These are phyloP conservation scores for Scalesia atractyloides DNA, from an alignment of 129 eudicot species.

Conservation along the genomic window DNA sequence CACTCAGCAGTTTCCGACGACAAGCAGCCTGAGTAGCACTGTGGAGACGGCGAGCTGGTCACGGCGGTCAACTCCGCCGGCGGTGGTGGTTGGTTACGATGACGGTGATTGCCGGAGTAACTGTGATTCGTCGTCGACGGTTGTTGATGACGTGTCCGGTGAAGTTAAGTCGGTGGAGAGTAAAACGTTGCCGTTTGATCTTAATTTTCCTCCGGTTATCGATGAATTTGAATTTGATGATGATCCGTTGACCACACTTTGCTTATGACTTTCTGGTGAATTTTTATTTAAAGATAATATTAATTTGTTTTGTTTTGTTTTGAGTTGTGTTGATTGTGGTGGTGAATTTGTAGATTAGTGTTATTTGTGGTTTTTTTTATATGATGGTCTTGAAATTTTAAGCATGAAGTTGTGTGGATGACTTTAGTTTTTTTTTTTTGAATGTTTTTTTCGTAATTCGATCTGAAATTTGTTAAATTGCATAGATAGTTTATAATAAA, in stretches of 20 bases:
- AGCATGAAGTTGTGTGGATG: neutral
- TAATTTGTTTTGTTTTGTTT: neutral
- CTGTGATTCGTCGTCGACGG: constrained; percentile 29
- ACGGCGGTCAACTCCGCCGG: neutral
- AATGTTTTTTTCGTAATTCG: neutral
- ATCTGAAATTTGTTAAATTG: neutral
- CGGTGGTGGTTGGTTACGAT: neutral
- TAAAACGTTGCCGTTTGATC: constrained; percentile 15
- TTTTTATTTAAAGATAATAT: neutral
- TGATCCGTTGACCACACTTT: constrained; percentile 21
- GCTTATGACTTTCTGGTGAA: constrained; percentile 24
- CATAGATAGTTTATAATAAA: too few relatives aligned
- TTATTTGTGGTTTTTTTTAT: neutral
- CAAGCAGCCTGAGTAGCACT: constrained; percentile 30
- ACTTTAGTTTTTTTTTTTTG: neutral
- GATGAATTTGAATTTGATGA: constrained; percentile 3
- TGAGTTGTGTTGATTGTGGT: neutral
- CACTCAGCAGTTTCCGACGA: constrained; percentile 18
- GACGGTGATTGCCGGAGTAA: constrained; percentile 24
- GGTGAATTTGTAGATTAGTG: constrained; percentile 9
- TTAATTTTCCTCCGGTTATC: neutral
- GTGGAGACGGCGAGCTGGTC: constrained; percentile 27
- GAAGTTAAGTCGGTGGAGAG: constrained; percentile 11
- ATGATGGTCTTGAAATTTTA: neutral
- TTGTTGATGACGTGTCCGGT: constrained; percentile 21